phyloP scores from a whole-genome alignment of 805 yeast genomes.

The Pichia thaimueangensis region DNA sequence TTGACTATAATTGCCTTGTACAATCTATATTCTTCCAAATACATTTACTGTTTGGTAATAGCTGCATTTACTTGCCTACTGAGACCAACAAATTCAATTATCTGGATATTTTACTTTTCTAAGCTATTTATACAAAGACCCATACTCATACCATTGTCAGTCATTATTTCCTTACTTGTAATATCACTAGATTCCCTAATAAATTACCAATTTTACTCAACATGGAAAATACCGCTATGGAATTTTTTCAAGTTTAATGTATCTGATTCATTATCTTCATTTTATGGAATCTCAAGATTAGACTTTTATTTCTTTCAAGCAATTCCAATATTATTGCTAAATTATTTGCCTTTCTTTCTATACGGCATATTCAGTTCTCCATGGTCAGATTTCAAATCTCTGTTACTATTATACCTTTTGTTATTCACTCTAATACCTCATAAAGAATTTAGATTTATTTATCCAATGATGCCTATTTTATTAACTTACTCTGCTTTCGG shows the following conservation, averaged over 20 bases:
- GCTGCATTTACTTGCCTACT: conserved; percentile 63
- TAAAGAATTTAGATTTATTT: conserved; percentile 87
- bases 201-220: conserved; percentile 58
- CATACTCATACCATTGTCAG: conserved; percentile 5
- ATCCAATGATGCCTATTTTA: conserved; percentile 75
- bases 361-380: conserved; percentile 30
- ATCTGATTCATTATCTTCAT: conserved; percentile 62
- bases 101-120: conserved; percentile 66
- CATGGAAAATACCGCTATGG: conserved; percentile 52
- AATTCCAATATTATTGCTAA: conserved; percentile 66
- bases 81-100: conserved; percentile 75
- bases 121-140: conserved; percentile 19
- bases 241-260: conserved; percentile 75
- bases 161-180: conserved; percentile 17
- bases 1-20: conserved; percentile 60
- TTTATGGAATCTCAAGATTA: conserved; percentile 82
- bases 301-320: conserved; percentile 82
- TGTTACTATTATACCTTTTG: conserved; percentile 36
- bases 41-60: conserved; percentile 29
- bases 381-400: conserved; percentile 21
- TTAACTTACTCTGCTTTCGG: conserved; percentile 45
- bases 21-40: conserved; percentile 44
- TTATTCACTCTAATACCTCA: conserved; percentile 67
- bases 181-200: conserved; percentile 35
- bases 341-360: conserved; percentile 56